Evolutionary conservation across 768 basidiomycete genomes (phyloP), one percentile per base, ranked within the genome.

Genomic region (Paxillus ammoniavirescens): DNA sequence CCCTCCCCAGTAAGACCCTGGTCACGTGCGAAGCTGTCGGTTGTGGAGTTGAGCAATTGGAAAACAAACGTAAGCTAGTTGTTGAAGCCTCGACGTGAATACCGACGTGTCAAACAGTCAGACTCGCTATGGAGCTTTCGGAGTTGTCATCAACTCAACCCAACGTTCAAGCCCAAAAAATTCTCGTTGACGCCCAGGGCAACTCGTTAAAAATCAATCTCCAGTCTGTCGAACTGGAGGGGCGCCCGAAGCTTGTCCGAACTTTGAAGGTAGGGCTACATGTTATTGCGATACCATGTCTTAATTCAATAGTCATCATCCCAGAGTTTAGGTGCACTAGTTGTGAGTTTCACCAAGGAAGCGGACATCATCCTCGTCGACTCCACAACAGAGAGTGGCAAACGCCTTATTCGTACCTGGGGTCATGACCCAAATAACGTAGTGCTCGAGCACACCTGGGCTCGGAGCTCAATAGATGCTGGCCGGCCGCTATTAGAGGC

Each of bases 331-430:
- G 86, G 86, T 31, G 87, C 82, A 4, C 52, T 67, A 15, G 78
- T 84, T 43, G 75, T 73, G 53, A 74, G 71, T 47, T 77, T 80
- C 53, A 77, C 82, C 8, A 76, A 72, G 43, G 73, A 78, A 47
- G 80, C 87, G 0, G 68, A 76, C 17, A 71, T 88, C 23, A 80
- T 88, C 42, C 69, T 90, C 5, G 82, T 89, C 7, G 80, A 87
- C 56, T 65, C 79, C 2, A 67, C 70, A 15, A 75, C 80, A 0
- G 62, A 71, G n/a, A 75, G 78, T 40, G 86, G 86, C 26, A 72
- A 73, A 61, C 73, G 75, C 15, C 80, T 86, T 60, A 76, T 87
- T 53, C 76, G 80, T 37, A 79, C 81, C 17, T 87, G 83, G 83
- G 74, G 77, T 7, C 62, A 67, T 21, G 83, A 84, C 43, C 53